Evolutionary conservation across 495 filamentous ascomycete genomes (phyloP), one percentile per base, ranked within the genome.

Genomic region (Baudoinia panamericana): DNA sequence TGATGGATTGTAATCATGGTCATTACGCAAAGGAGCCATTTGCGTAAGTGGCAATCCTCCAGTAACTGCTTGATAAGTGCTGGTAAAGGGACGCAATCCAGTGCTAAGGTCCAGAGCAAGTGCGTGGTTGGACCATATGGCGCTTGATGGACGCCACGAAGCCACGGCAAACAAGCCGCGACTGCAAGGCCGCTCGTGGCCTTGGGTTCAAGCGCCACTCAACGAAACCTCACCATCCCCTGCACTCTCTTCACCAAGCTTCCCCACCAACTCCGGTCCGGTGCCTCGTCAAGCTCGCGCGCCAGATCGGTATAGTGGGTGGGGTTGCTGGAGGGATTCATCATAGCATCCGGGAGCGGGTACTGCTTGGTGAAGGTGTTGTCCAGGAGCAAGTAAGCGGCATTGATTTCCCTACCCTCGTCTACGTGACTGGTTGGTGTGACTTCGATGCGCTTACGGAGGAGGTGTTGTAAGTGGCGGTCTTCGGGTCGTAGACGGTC

Each of bases 401-500:
- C 83, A 51, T 85, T 82, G 32, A 73, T 70, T 54, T 87, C 45
- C 65, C 64, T 29, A 70, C 62, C 37, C 78, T 69, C 20, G 44
- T 47, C 31, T 49, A 24, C 18, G 5, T 23, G 33, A n/a, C 22
- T 15, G 5, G 44, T 19, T 2, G 25, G 45, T 17, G 47, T 30
- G n/a, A 57, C 51, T 13, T 71, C 63, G 33, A 85, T 65, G 35
- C 78, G 73, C 39, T 67, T 64, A 46, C 70, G 68, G 29, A 94
- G 68, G 38, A 76, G 70, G 44, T 73, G 61, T 46, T 84, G 80
- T 54, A 93, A 73, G 42, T 82, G 77, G 20, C 32, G 48, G 53
- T 78, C 68, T 36, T 78, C 72, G 8, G 86, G 86, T 2, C 86
- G 83, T 39, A 93, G 72, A 29, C 60, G 54, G 56, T 92, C 83